A percentile compares a stretch with the other conserved stretches of the same genome.
Conservation (phyloP, 75 land plant species). For the Pinus taeda region DNA sequence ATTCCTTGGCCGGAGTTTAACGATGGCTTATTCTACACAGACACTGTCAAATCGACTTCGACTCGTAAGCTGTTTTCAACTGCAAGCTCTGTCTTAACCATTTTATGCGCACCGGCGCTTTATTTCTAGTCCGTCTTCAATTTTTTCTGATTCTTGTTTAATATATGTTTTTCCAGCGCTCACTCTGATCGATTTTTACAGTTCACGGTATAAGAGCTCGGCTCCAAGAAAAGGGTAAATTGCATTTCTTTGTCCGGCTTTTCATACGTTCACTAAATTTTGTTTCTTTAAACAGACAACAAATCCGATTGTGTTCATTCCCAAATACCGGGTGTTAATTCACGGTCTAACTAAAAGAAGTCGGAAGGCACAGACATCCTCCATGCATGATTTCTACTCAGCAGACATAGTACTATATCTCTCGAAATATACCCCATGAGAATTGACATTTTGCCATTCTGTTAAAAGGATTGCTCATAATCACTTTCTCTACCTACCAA, state of each 20-base stretch:
- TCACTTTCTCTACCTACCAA: too few relatives aligned
- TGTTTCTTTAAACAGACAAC: too few relatives aligned
- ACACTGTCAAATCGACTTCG: constrained; percentile 18
- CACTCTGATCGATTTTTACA: background rate
- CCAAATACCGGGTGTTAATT: too few relatives aligned
- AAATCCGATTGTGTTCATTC: too few relatives aligned
- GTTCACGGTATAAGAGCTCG: background rate
- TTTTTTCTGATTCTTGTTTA: too few relatives aligned
- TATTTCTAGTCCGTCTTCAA: background rate
- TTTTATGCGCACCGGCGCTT: background rate
- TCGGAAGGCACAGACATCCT: too few relatives aligned
- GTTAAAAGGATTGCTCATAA: background rate
- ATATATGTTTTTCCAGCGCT: background rate
- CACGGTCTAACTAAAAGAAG: background rate
- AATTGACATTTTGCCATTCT: background rate
- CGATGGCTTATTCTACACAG: constrained; percentile 23
- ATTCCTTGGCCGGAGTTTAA: constrained; percentile 34
- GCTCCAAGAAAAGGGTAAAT: constrained; percentile 10
- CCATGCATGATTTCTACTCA: too few relatives aligned
- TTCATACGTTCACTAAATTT: too few relatives aligned
- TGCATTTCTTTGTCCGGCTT: too few relatives aligned
- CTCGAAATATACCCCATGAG: background rate
- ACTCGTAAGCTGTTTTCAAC: constrained; percentile 3
- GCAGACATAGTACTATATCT: background rate
- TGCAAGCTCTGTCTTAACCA: background rate